phyloP scores from a whole-genome alignment of 768 basidiomycete species.

The Asterophora lycoperdoides region DNA sequence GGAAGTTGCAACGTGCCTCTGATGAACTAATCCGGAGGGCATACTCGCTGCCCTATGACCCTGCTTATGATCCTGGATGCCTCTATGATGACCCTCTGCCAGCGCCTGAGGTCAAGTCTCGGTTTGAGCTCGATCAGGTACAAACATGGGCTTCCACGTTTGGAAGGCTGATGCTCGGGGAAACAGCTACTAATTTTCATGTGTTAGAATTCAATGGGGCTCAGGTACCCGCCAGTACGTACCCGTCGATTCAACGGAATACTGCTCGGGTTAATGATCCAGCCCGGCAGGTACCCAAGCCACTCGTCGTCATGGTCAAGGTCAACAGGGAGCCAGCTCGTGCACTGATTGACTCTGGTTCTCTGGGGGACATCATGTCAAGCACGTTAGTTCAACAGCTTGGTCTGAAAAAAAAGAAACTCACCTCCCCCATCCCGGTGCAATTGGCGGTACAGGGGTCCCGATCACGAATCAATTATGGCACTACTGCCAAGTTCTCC shows the following conservation, averaged over 20 bases:
- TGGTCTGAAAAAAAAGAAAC: conserved; percentile 18
- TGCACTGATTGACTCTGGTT: too few species aligned
- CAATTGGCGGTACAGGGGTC: too few species aligned
- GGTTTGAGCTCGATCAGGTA: not conserved
- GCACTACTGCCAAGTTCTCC: not conserved
- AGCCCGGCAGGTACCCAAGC: too few species aligned
- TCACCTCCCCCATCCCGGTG: too few species aligned
- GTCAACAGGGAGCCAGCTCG: conserved; percentile 33
- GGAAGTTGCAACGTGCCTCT: not conserved
- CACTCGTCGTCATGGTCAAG: conserved; percentile 26
- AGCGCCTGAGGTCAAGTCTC: not conserved
- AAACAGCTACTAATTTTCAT: not conserved
- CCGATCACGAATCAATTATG: conserved; percentile 33
- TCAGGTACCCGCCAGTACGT: not conserved
- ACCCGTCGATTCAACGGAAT: conserved; percentile 22
- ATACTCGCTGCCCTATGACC: not conserved
- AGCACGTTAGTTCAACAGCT: conserved; percentile 37
- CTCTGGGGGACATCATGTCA: too few species aligned
- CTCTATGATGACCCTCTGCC: not conserved
- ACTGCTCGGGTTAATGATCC: conserved; percentile 1
- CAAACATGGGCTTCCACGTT: not conserved
- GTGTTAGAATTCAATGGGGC: not conserved
- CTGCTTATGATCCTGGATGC: not conserved
- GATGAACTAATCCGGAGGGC: not conserved
- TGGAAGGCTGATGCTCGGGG: not conserved